A percentile compares a stretch with the other conserved stretches of the same genome.
phyloP scores from a whole-genome alignment of 2,329 filamentous ascomycete genomes.

The Leptographium flavum region DNA sequence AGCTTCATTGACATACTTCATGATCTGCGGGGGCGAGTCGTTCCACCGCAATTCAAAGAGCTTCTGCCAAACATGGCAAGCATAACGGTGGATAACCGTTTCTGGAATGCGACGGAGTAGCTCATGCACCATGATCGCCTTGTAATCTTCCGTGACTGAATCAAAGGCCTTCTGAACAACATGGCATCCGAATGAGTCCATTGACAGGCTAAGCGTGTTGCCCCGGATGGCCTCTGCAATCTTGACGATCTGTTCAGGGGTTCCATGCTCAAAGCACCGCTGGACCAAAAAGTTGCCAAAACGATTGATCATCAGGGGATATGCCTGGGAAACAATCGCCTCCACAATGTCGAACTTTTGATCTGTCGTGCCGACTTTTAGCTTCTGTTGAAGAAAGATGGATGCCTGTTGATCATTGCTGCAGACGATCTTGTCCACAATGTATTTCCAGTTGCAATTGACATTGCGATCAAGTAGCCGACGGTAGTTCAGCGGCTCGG shows the following conservation, averaged over 20 bases:
- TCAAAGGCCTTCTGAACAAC: conserved; percentile 98
- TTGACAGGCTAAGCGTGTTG: conserved; percentile 85
- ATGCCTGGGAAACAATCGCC: conserved; percentile 87
- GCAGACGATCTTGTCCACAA: conserved; percentile 98
- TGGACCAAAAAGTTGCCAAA: conserved; percentile 98
- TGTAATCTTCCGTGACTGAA: conserved; percentile 93
- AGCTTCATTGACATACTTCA: conserved; percentile 95
- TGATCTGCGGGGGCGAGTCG: conserved; percentile 88
- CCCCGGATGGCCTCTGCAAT: conserved; percentile 91
- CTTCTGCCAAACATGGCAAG: conserved; percentile 99
- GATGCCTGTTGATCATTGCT: conserved; percentile 99
- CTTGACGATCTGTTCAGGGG: conserved; percentile 81
- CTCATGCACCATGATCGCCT: conserved; percentile 97
- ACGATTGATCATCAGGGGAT: conserved; percentile 92
- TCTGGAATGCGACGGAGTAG: conserved; percentile 88
- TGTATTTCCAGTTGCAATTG: conserved; percentile 98
- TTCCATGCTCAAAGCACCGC: conserved; percentile 96
- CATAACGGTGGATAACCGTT: conserved; percentile 96
- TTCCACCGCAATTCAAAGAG: conserved; percentile 96
- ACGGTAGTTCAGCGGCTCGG: conserved; percentile 91
- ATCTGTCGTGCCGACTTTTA: conserved; percentile 87
- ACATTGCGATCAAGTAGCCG: conserved; percentile 89
- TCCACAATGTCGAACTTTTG: conserved; percentile 98
- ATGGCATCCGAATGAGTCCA: conserved; percentile 97
- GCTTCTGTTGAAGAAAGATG: conserved; percentile 96